These are phyloP conservation scores for Fusarium ambrosium DNA, from an alignment of 2,329 filamentous ascomycete species.

Conservation along the genomic window DNA sequence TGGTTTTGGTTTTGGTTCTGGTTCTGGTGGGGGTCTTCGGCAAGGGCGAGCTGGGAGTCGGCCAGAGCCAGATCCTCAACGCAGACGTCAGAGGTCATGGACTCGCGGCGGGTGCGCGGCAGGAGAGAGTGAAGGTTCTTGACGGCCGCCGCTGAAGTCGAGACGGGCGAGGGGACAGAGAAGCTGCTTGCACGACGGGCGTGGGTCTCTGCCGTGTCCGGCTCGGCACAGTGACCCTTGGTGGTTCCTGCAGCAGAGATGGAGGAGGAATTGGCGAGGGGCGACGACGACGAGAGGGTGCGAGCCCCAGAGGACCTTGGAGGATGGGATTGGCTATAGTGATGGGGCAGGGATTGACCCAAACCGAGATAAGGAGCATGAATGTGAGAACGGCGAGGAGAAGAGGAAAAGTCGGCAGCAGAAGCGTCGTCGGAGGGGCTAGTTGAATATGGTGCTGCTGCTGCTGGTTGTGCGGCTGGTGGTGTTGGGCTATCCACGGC, in stretches of 20 bases:
- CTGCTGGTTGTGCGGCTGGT: conserved; percentile 7
- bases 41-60: conserved; percentile 59
- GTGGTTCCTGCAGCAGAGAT: conserved; percentile 55
- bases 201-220: conserved; percentile 69
- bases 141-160: conserved; percentile 51
- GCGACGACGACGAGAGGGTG: conserved; percentile 46
- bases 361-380: conserved; percentile 29
- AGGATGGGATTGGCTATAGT: conserved; percentile 25
- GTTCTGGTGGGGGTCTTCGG: conserved; percentile 59
- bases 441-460: conserved; percentile 27
- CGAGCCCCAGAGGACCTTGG: conserved; percentile 33
- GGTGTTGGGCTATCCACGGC: conserved; percentile 41
- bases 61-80: conserved; percentile 54
- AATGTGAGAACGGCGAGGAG: conserved; percentile 36
- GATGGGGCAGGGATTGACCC: conserved; percentile 26
- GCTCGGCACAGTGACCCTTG: conserved; percentile 71
- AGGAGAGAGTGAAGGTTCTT: conserved; percentile 58
- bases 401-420: conserved; percentile 45
- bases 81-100: conserved; percentile 57
- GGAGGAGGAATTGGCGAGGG: conserved; percentile 62
- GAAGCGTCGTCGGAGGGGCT: conserved; percentile 47
- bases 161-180: conserved; percentile 68
- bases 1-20: conserved; percentile 57
- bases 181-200: conserved; percentile 73
- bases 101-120: conserved; percentile 59